Conservation (phyloP, 2,329 filamentous ascomycete genomes). For the Colletotrichum sp. region DNA sequence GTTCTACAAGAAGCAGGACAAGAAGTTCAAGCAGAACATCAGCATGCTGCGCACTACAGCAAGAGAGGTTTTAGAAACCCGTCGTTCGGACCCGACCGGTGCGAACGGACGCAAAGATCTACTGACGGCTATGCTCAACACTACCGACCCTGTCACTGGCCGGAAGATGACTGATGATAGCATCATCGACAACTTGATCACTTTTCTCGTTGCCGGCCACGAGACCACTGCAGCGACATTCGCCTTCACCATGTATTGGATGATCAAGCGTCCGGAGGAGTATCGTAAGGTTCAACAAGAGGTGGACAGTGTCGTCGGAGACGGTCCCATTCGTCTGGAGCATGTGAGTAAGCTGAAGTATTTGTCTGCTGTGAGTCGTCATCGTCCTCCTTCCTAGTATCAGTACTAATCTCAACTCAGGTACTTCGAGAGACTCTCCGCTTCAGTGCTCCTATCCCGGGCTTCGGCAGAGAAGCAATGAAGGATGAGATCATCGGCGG, state of each 20-base stretch:
- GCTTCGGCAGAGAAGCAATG: constrained; percentile 30
- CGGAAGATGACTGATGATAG: constrained; percentile 61
- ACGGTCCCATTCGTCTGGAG: constrained; percentile 57
- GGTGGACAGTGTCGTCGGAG: constrained; percentile 69
- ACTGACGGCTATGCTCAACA: constrained; percentile 69
- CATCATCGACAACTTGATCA: constrained; percentile 72
- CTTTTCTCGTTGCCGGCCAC: constrained; percentile 70
- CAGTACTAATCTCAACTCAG: background rate
- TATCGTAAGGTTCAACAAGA: constrained; percentile 69
- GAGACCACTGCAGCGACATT: constrained; percentile 74
- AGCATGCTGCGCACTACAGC: constrained; percentile 56
- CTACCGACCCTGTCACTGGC: constrained; percentile 68
- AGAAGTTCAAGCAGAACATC: constrained; percentile 56
- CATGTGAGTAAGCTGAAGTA: constrained; percentile 70
- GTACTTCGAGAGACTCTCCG: constrained; percentile 60
- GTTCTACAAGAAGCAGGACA: constrained; percentile 47
- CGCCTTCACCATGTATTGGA: constrained; percentile 68
- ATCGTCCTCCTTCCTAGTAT: background rate
- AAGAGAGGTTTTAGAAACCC: constrained; percentile 63
- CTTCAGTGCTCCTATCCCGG: constrained; percentile 29
- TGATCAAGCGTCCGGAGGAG: constrained; percentile 66
- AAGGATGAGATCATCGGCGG: constrained; percentile 54
- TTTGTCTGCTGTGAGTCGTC: constrained; percentile 52
- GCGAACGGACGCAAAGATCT: constrained; percentile 60
- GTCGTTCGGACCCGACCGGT: constrained; percentile 58